Conservation (phyloP, 768 basidiomycete species). For the Boletus tomentosulus region DNA sequence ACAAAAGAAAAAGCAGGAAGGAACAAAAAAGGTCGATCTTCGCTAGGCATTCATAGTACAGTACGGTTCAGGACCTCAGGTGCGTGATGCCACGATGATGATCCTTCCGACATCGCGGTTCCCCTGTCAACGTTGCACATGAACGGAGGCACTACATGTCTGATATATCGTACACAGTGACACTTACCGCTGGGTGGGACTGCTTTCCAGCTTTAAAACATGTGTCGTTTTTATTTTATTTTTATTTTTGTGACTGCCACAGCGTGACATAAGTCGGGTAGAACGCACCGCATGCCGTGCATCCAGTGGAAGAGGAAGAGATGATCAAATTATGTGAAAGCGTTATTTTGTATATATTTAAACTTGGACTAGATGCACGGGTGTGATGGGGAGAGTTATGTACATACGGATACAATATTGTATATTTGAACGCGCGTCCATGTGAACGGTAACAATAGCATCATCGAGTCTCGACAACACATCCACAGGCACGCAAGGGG, state of each 20-base stretch:
- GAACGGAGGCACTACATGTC: not conserved
- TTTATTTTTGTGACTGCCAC: not conserved
- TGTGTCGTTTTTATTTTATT: not conserved
- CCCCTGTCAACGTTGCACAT: not conserved
- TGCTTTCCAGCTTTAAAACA: not conserved
- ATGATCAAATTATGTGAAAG: not conserved
- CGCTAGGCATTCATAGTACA: not conserved
- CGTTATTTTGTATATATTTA: conserved; percentile 1
- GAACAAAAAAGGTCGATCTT: not conserved
- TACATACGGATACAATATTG: conserved; percentile 8
- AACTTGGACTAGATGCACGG: conserved; percentile 9
- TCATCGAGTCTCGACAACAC: not conserved
- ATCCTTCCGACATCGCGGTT: not conserved
- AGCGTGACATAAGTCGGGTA: not conserved
- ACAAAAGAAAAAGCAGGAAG: not conserved
- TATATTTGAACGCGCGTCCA: conserved; percentile 1
- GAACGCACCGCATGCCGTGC: not conserved
- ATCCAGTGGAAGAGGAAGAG: not conserved
- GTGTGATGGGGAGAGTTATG: not conserved
- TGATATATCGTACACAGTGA: not conserved
- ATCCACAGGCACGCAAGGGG: conserved; percentile 1
- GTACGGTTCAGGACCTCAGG: too few species aligned
- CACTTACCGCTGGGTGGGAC: not conserved
- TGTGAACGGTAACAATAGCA: conserved; percentile 1
- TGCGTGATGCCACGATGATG: not conserved